Base-by-base conservation (phyloP, 202 grass and related monocot species). In the Hordeum pubiflorum region DNA sequence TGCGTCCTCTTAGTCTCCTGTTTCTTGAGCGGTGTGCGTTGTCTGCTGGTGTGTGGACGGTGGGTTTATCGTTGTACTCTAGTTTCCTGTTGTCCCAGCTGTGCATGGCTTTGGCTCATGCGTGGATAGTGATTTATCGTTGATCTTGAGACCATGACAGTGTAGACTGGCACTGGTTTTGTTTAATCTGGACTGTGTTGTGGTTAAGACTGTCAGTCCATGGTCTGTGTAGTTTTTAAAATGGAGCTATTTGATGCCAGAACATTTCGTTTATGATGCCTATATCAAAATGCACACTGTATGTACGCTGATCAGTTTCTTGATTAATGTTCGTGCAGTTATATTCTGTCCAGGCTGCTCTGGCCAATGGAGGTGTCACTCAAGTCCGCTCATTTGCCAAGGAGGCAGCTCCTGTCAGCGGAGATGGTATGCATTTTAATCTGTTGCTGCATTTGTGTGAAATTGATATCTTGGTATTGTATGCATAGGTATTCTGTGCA, bases 311-410 rank as follows among this genome's bases (percentile, higher is more conserved):
- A 32, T 68, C 17, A 63, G 15, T 43, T 81, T 12, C 18, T 80
- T 62, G 24, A 13, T 46, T 66, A 24, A 58, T 87, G 1, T 17
- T 71, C 0, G 21, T 90, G 43, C 76, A 97, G 94, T 59, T 97
- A 72, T 97, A 90, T 81, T 83, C 87, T 64, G 79, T 46, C 81
- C 94, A 94, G 75, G 61, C 83, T 34, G 80, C 89, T 72, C 80
- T 92, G 44, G 62, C 76, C 26, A 84, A 92, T 62, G 92, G 83
- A 63, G 76, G 76, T 87, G 73, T 29, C 32, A 44, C 65, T 61
- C 85, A 90, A 37, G 65, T 85, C 80, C 89, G 97, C 72, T 86
- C 27, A 9, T 99, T 84, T 77, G 90, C 87, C 14, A 97, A 92
- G 48, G 86, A 86, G 23, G 69, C 93, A 54, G 77, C 90, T 80